Evolutionary conservation across 805 yeast genomes (phyloP).

Genomic region (Candida broadrunensis): DNA sequence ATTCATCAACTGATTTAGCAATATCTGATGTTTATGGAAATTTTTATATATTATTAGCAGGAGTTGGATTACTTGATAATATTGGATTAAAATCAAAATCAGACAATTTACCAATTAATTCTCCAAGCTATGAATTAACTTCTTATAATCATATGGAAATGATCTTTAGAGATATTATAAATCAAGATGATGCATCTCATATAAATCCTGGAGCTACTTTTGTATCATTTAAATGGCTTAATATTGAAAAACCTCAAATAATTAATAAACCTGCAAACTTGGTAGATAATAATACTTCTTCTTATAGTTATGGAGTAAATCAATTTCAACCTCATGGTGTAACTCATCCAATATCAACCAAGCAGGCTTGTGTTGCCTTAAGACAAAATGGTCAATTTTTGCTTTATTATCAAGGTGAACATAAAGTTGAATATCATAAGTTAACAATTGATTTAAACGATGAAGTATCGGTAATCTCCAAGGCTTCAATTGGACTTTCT

Average conservation of each 20-base stretch:
- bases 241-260: conserved; percentile 64
- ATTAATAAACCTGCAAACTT: conserved; percentile 57
- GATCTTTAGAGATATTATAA: conserved; percentile 42
- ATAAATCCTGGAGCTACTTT: conserved; percentile 14
- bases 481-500: conserved; percentile 53
- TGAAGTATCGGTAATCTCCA: conserved; percentile 14
- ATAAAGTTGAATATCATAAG: conserved; percentile 55
- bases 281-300: conserved; percentile 15
- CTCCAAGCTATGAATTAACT: conserved; percentile 41
- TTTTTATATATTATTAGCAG: conserved; percentile 39
- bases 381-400: conserved; percentile 60
- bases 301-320: conserved; percentile 54
- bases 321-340: conserved; percentile 61
- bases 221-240: conserved; percentile 69
- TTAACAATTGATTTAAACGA: conserved; percentile 26
- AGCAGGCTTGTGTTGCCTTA: conserved; percentile 68
- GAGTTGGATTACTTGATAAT: conserved; percentile 32
- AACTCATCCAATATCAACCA: conserved; percentile 63
- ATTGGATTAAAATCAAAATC: conserved; percentile 20
- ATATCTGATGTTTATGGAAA: conserved; percentile 72
- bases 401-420: conserved; percentile 64
- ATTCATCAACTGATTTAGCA: conserved; percentile 77
- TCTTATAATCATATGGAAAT: conserved; percentile 46
- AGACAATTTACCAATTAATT: conserved; percentile 11
- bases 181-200: conserved; percentile 8